A percentile compares a stretch with the other conserved stretches of the same genome.
Conservation (phyloP, 2,329 filamentous ascomycete genomes). For the Diaporthe ampelina region DNA sequence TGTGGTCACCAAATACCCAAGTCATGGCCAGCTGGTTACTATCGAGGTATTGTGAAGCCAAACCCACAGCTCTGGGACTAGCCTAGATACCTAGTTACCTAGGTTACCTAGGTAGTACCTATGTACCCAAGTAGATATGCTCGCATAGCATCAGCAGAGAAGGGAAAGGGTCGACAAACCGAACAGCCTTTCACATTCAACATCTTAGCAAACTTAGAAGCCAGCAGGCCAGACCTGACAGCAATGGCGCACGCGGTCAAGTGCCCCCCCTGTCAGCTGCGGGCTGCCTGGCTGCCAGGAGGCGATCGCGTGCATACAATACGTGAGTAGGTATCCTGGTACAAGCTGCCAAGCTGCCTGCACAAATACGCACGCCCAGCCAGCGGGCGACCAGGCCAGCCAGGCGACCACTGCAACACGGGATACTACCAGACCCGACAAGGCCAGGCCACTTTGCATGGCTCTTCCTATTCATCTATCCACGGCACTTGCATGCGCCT, state of each 20-base stretch:
- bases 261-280: slow-evolving; percentile 17
- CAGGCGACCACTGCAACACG: slow-evolving; percentile 17
- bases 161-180: not conserved
- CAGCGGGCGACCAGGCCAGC: not conserved
- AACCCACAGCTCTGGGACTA: not conserved
- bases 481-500: slow-evolving; percentile 32
- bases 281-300: slow-evolving; percentile 9
- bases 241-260: slow-evolving; percentile 3
- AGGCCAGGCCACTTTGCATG: not conserved
- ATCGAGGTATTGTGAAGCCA: not conserved
- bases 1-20: not conserved
- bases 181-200: no score
- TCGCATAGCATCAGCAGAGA: not conserved
- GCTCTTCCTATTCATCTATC: not conserved
- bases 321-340: not conserved
- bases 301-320: not conserved
- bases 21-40: not conserved
- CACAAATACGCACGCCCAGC: slow-evolving; percentile 9
- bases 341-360: no score
- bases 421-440: slow-evolving; percentile 30
- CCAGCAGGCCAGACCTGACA: not conserved
- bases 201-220: no score
- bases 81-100: not conserved
- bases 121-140: no score
- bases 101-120: no score